Evolutionary conservation across 176 grass and related monocot species (phyloP).

Genomic region (Aechmea fasciata): DNA sequence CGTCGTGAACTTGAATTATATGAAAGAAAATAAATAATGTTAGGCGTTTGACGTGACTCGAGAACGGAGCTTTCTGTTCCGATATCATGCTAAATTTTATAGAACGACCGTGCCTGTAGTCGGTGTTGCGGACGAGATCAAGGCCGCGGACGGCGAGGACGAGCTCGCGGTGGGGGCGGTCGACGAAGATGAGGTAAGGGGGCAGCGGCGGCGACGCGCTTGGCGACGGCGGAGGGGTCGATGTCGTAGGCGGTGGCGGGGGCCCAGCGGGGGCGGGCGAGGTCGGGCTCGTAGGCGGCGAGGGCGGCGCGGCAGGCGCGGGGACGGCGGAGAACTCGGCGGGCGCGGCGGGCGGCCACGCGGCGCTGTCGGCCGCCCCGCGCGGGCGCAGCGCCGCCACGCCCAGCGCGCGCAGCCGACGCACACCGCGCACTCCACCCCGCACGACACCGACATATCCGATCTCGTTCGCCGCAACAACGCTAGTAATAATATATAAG

Average conservation of each 20-base stretch:
- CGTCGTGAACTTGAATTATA: no score
- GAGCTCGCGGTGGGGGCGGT: conserved; percentile 49
- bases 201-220: conserved; percentile 41
- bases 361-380: conserved; percentile 92
- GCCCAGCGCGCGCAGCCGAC: conserved; percentile 75
- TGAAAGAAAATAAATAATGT: no score
- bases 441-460: conserved; percentile 81
- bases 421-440: conserved; percentile 83
- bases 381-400: conserved; percentile 81
- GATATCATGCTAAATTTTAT: no score
- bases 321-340: conserved; percentile 66
- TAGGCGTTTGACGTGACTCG: no score
- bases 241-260: conserved; percentile 27
- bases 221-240: conserved; percentile 42
- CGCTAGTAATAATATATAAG: no score
- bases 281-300: conserved; percentile 60
- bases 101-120: conserved; percentile 32
- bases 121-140: conserved; percentile 84
- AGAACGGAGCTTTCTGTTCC: no score
- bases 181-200: conserved; percentile 80
- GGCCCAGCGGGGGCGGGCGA: conserved; percentile 39
- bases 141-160: conserved; percentile 83
- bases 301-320: conserved; percentile 69
- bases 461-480: no score
- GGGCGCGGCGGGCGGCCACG: conserved; percentile 48